Evolutionary conservation across 352 stramenopile species (phyloP).

Genomic region (Globisporangium cylindrosporum): DNA sequence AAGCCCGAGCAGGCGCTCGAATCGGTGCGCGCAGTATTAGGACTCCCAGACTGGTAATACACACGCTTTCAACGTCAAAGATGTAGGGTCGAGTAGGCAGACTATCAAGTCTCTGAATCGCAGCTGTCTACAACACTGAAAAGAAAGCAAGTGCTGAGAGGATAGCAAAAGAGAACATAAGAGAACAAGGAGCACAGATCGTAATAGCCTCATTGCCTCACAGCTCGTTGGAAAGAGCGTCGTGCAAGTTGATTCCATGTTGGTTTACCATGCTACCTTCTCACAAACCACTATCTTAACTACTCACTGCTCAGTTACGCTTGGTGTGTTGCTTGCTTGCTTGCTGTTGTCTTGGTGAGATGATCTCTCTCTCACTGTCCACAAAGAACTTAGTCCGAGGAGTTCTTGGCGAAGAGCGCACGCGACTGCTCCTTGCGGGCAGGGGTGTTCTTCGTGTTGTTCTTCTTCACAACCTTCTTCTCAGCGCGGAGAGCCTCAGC

Average conservation of each 20-base stretch:
- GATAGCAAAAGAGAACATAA: background rate
- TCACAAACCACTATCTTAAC: background rate
- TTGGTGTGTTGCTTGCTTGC: constrained; percentile 2
- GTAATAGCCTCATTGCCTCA: constrained; percentile 13
- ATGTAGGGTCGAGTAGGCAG: no score
- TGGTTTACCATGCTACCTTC: background rate
- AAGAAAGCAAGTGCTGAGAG: background rate
- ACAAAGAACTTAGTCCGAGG: constrained; percentile 53
- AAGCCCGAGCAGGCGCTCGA: constrained; percentile 19
- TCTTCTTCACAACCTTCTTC: constrained; percentile 89
- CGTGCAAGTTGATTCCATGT: background rate
- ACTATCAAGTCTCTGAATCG: no score
- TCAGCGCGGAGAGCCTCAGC: constrained; percentile 85
- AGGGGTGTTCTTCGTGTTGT: constrained; percentile 75
- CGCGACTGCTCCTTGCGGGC: constrained; percentile 77
- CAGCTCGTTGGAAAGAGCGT: constrained; percentile 3
- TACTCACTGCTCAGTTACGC: background rate
- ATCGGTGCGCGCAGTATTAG: constrained; percentile 25
- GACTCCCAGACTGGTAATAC: constrained; percentile 19
- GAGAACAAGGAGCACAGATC: background rate
- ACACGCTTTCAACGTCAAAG: no score
- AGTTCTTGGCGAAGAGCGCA: constrained; percentile 81
- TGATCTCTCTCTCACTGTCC: background rate
- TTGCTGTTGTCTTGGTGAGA: background rate
- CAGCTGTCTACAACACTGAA: no score